phyloP scores from a whole-genome alignment of 1,139 yeast genomes.

The Trichomonascaceae sp. region DNA sequence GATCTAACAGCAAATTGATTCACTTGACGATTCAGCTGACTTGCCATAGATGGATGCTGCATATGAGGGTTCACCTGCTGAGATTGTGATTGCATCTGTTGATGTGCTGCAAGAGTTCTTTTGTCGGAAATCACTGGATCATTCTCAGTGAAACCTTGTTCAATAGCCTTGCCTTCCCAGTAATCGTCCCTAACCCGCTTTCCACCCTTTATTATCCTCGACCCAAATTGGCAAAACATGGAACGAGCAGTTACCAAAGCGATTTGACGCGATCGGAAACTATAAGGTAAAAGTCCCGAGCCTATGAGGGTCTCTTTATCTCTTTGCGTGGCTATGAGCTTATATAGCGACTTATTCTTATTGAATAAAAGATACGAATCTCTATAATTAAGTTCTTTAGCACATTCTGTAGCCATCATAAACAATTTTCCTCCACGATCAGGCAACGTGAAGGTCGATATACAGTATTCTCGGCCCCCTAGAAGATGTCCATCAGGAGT shows the following conservation, averaged over 20 bases:
- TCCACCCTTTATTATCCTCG: conserved; percentile 57
- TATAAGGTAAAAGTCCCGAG: conserved; percentile 51
- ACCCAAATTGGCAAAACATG: conserved; percentile 67
- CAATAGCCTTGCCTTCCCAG: conserved; percentile 64
- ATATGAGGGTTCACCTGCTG: conserved; percentile 5
- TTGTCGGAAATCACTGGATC: conserved; percentile 38
- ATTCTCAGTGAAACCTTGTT: conserved; percentile 47
- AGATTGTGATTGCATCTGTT: conserved; percentile 10
- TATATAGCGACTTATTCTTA: conserved; percentile 52
- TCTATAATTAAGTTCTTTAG: conserved; percentile 55
- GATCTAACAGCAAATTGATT: conserved; percentile 1
- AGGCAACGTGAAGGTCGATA: conserved; percentile 55
- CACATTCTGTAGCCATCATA: conserved; percentile 66
- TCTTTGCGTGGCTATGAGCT: conserved; percentile 50
- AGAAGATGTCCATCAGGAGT: conserved; percentile 48
- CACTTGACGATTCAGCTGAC: background rate
- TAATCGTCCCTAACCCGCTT: conserved; percentile 67
- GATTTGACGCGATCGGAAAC: conserved; percentile 61
- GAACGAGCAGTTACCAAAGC: conserved; percentile 59
- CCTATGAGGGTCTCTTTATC: conserved; percentile 57
- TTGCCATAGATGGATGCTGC: background rate
- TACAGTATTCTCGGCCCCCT: conserved; percentile 53
- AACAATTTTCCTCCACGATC: conserved; percentile 45
- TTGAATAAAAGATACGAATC: conserved; percentile 61
- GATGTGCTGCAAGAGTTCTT: conserved; percentile 20